phyloP scores from a whole-genome alignment of 2,329 filamentous ascomycete species.

The Pleochaeta shiraiana region DNA sequence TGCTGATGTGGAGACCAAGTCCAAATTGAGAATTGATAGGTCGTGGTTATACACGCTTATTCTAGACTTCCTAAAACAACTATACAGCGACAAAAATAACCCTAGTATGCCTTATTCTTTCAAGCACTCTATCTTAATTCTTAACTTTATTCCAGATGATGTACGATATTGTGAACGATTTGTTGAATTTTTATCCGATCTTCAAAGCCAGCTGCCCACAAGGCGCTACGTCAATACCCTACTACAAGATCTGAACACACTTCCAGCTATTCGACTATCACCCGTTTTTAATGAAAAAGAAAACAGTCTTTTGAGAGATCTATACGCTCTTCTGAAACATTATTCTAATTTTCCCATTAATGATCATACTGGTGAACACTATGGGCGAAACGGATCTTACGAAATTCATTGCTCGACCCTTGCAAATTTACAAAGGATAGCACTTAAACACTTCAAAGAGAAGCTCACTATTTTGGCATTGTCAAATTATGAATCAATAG shows the following conservation, averaged over 20 bases:
- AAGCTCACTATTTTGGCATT: conserved; percentile 82
- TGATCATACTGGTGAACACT: conserved; percentile 65
- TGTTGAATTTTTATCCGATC: conserved; percentile 68
- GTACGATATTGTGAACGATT: conserved; percentile 81
- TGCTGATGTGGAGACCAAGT: conserved; percentile 58
- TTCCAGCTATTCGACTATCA: conserved; percentile 58
- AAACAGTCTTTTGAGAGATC: conserved; percentile 58
- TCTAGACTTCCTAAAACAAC: conserved; percentile 55
- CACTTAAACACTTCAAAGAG: conserved; percentile 64
- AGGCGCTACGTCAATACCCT: conserved; percentile 82
- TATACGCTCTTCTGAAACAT: conserved; percentile 60
- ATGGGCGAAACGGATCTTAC: conserved; percentile 50
- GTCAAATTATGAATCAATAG: conserved; percentile 79
- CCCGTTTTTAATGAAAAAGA: conserved; percentile 54
- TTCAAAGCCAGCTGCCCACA: conserved; percentile 86
- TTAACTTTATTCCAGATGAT: conserved; percentile 29
- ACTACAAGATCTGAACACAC: conserved; percentile 62
- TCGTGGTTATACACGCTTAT: conserved; percentile 81
- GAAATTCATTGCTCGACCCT: conserved; percentile 58
- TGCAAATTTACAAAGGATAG: conserved; percentile 56
- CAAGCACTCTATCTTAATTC: conserved; percentile 4
- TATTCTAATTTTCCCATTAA: conserved; percentile 80
- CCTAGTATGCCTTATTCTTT: conserved; percentile 20
- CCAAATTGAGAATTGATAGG: conserved; percentile 69
- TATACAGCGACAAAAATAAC: conserved; percentile 36